Base-by-base conservation (phyloP, 2,329 filamentous ascomycete species). In the Cordyceps cateniannulata region DNA sequence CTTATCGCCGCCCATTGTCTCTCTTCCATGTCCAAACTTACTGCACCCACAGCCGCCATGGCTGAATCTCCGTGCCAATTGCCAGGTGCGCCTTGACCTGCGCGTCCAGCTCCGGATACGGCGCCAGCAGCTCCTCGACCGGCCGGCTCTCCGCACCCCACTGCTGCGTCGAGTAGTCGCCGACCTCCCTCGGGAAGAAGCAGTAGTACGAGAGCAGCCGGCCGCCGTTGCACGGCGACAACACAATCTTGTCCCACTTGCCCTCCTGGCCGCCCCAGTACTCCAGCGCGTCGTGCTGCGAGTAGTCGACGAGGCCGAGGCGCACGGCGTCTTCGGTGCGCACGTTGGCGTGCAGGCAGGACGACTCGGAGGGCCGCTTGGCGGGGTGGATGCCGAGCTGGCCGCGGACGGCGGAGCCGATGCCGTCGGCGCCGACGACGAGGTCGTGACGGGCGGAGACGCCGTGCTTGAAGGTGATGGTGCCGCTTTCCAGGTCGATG, bases 181-280 rank as follows among this genome's bases (percentile, higher is more conserved):
- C 83, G 62, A 79, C 72, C 6, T 67, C 71, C 5, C 71, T 77
- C 0, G 85, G 81, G 71, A 87, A 88, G 76, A 88, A 88, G 73
- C 85, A 88, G 73, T 89, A 89, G 73, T 87, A 89, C 0, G 85
- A 87, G 3, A 88, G 76, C 3, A 88, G 73, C 63, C 81, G 81
- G 58, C 86, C 85, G 24, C 81, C 81, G 67, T 88, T 86, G 73
- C 87, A 89, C 5, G 86, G 85, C 0, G 85, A 88, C 2, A 89
- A 75, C 5, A 89, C 86, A 62, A 90, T 89, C 77, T 89, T 90
- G 71, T 88, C 83, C 77, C 77, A 84, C 67, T 83, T 84, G 60
- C 73, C 75, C 59, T 85, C 82, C 57, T 85, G 81, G 1, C 87
- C 87, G 27, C 87, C 87, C 86, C 86, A 89, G 75, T 88, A 89